Percentiles rank a stretch among this genome's conserved stretches.
Evolutionary conservation across 305 asterid genomes (phyloP).

Genomic region (Plantago lanceolata): DNA sequence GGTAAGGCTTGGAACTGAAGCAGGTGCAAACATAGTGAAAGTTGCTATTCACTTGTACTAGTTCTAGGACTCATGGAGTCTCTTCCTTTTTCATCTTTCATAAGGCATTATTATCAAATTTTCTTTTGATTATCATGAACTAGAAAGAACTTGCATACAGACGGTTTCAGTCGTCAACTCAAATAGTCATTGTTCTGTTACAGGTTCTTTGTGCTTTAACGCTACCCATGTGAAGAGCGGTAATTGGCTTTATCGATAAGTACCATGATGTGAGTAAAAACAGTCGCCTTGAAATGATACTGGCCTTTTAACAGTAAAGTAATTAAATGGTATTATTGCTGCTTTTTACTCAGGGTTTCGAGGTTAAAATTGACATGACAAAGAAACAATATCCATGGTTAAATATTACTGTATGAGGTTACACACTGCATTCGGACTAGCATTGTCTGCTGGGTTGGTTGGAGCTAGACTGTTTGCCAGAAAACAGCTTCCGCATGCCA

Average conservation of each 20-base stretch:
- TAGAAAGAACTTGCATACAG: not conserved
- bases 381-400: slow-evolving; percentile 63
- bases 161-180: slow-evolving; percentile 4
- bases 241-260: slow-evolving; percentile 48
- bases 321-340: not conserved
- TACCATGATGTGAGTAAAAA: slow-evolving; percentile 55
- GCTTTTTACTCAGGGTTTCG: not conserved
- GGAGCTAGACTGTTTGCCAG: slow-evolving; percentile 52
- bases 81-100: slow-evolving; percentile 66
- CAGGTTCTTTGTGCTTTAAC: slow-evolving; percentile 69
- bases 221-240: slow-evolving; percentile 57
- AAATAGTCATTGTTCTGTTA: slow-evolving; percentile 16
- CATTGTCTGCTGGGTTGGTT: slow-evolving; percentile 73
- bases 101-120: slow-evolving; percentile 32
- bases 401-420: slow-evolving; percentile 76
- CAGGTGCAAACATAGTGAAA: slow-evolving; percentile 62
- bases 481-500: slow-evolving; percentile 39
- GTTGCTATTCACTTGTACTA: slow-evolving; percentile 43
- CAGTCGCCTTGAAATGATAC: not conserved
- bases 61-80: slow-evolving; percentile 55
- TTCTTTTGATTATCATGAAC: not conserved
- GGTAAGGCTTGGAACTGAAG: slow-evolving; percentile 76
- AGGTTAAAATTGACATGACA: slow-evolving; percentile 36
- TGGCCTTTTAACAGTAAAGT: not conserved
- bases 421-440: slow-evolving; percentile 64